Evolutionary conservation across 139 green algal species (phyloP), one percentile per base, ranked within the genome.

Genomic region (Nannochloris sp.): DNA sequence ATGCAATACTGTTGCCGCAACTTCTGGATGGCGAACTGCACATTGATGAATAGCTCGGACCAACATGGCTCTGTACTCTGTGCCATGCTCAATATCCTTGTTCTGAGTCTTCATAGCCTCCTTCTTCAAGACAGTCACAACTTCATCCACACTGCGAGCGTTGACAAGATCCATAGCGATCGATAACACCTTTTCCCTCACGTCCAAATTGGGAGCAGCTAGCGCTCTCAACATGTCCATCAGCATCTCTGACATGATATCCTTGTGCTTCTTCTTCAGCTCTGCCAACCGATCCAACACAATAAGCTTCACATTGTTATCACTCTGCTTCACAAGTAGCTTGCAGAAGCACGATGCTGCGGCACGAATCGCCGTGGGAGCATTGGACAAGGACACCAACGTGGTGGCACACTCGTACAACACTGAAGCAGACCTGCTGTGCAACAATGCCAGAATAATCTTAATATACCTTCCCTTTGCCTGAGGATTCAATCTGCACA

Each of bases 271-370:
- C 48, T 83, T 81, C 73, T 89, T 89, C 5, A 92, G 81, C 81
- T 91, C 85, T 69, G 82, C 65, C 30, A 96, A 63, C 17, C 90
- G 71, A 81, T 97, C 92, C 57, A 99, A 79, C 56, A 99, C 89
- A 66, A 99, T 98, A n/a, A 99, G 82, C 84, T 97, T 97, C 50
- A 98, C 93, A 67, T 98, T 99, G 88, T 99, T 99, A 84, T 99
- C 93, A 30, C 70, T 87, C 69, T 96, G 86, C n/a, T 65, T 89
- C 17, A 91, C 82, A 33, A 99, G 79, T 74, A 98, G 87, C 76
- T 95, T 85, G 79, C 85, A 96, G 84, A 92, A 98, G 88, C 90
- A 97, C 78, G 94, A 94, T 59, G 91, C 94, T 9, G 91, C 93
- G 2, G 93, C 93, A 40, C 90, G 83, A 50, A 99, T 84, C 46